phyloP scores from a whole-genome alignment of 768 basidiomycete genomes.

The Fibroporia radiculosa region DNA sequence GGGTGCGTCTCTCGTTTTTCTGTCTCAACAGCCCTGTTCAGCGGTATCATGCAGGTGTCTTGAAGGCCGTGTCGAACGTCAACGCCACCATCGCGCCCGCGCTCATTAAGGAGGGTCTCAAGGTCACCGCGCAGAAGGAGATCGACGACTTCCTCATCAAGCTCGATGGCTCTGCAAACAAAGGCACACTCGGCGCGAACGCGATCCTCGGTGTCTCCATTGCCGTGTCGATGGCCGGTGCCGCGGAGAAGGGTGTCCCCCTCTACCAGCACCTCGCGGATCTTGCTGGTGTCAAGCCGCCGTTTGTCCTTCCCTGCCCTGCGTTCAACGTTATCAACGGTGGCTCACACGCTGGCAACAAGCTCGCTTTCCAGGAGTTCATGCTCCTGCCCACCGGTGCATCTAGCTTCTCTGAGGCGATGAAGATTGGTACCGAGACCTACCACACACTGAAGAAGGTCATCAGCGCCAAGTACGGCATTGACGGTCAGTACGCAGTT shows the following conservation, averaged over 20 bases:
- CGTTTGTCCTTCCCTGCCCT: conserved; percentile 86
- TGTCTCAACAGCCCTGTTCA: background rate
- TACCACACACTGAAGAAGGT: conserved; percentile 99
- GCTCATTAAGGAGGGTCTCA: conserved; percentile 76
- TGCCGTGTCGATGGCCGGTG: conserved; percentile 88
- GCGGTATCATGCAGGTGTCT: conserved; percentile 55
- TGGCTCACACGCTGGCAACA: conserved; percentile 99
- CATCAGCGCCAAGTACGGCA: conserved; percentile 97
- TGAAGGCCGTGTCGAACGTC: conserved; percentile 91
- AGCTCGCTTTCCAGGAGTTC: conserved; percentile 99
- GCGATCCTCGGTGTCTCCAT: conserved; percentile 99
- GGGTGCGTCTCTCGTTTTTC: conserved; percentile 43
- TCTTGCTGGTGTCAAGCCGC: conserved; percentile 90
- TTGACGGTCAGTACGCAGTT: conserved; percentile 64
- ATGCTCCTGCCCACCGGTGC: conserved; percentile 98
- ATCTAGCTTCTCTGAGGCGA: conserved; percentile 84
- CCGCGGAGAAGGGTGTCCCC: conserved; percentile 90
- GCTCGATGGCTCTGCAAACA: conserved; percentile 95
- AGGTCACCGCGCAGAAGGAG: conserved; percentile 87
- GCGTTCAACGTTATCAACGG: conserved; percentile 99
- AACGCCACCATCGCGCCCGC: conserved; percentile 86
- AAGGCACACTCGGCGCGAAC: conserved; percentile 98
- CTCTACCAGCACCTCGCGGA: conserved; percentile 96
- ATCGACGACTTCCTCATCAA: conserved; percentile 98
- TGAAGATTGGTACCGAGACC: conserved; percentile 98